Base-by-base conservation (phyloP, 164 flowering plant genomes). In the Cinnamomum micranthum region DNA sequence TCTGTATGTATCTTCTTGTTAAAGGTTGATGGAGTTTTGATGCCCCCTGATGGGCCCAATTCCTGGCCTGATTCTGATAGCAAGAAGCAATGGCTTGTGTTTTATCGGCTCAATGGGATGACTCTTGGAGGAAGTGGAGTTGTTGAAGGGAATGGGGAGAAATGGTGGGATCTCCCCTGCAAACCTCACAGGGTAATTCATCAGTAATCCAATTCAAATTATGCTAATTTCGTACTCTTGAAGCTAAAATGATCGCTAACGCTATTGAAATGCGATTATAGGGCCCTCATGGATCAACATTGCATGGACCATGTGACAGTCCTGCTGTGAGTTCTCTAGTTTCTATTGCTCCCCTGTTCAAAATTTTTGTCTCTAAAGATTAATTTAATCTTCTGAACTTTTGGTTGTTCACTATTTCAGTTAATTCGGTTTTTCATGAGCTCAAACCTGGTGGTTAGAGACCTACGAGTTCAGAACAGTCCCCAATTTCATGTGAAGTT, bases 131-230 rank as follows among this genome's bases (percentile, higher is more conserved):
- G 98, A 2, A 80, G 69, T 14, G 99, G 99, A 51, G 85, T 88
- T 76, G 88, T 95, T 72, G 97, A 95, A 81, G 99, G 99, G n/a
- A 93, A 90, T 80, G 99, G 99, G 52, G 78, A 87, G 64, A 75
- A 90, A 52, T 95, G 99, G 99, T 95, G 99, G 99, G 92, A 91
- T 12, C 94, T 95, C 31, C 98, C 97, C 2, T 95, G 99, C 89
- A 95, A 95, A 77, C 97, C 99, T 77, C 99, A 95, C 85, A 80
- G 85, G 92, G 99, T 95, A 85, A 64, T 51, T 78, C 24, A 67
- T 67, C 33, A 6, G 50, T 69, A 14, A 15, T 55, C 60, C 60
- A 55, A 41, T 6, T 55, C n/a, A 55, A 55, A 55, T 55, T 55
- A 19, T 55, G 60, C 6, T 20, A 55, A 55, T 15, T 55, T 55